phyloP scores from a whole-genome alignment of 2,329 filamentous ascomycete species.

The Aspergillus udagawae region DNA sequence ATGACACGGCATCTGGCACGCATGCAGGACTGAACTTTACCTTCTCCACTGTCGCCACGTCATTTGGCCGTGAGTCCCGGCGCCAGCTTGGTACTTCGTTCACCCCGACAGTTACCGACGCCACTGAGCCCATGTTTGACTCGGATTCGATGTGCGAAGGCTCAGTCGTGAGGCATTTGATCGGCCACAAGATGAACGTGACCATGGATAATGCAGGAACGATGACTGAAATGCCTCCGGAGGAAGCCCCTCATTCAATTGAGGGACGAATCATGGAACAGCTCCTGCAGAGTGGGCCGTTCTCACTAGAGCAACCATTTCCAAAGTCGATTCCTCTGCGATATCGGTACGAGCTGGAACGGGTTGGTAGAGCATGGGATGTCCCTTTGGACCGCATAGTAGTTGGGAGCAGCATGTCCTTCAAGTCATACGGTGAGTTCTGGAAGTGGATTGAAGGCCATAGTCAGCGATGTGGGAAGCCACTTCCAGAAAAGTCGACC shows the following conservation, averaged over 20 bases:
- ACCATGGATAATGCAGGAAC: slow-evolving; percentile 4
- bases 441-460: slow-evolving; percentile 30
- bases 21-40: slow-evolving; percentile 14
- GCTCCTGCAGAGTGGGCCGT: slow-evolving; percentile 33
- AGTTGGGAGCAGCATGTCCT: slow-evolving; percentile 19
- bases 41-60: slow-evolving; percentile 20
- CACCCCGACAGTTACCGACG: slow-evolving; percentile 20
- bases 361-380: slow-evolving; percentile 28
- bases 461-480: slow-evolving; percentile 18
- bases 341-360: slow-evolving; percentile 37
- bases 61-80: slow-evolving; percentile 11
- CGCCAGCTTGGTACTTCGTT: slow-evolving; percentile 21
- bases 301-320: slow-evolving; percentile 26
- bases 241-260: slow-evolving; percentile 10
- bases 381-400: slow-evolving; percentile 27
- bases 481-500: slow-evolving; percentile 30
- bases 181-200: slow-evolving; percentile 14
- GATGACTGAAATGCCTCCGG: background rate
- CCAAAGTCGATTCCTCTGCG: slow-evolving; percentile 27
- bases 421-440: slow-evolving; percentile 27
- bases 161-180: slow-evolving; percentile 21
- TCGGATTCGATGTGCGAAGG: slow-evolving; percentile 24
- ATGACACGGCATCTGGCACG: slow-evolving; percentile 13
- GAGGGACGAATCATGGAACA: slow-evolving; percentile 24
- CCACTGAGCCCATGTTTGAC: slow-evolving; percentile 22